phyloP scores from a whole-genome alignment of 2,329 filamentous ascomycete species.

The Dactylellina sp. region DNA sequence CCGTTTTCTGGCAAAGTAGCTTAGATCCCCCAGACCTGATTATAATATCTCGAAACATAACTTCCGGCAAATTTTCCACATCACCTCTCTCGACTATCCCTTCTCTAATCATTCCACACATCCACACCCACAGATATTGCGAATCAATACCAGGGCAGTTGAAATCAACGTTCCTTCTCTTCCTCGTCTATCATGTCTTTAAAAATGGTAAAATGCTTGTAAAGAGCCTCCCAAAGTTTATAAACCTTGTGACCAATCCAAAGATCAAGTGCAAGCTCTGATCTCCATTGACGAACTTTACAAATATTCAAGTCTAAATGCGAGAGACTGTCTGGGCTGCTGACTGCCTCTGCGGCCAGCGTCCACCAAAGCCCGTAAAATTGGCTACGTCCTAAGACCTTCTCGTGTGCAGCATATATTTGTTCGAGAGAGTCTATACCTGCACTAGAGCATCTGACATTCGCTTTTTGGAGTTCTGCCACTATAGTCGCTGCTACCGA shows the following conservation, averaged over 20 bases:
- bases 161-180: conserved; percentile 22
- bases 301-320: conserved; percentile 4
- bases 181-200: conserved; percentile 25
- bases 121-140: conserved; percentile 9
- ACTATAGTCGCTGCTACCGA: conserved; percentile 27
- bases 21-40: no score
- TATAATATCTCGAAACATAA: conserved; percentile 29
- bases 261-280: background rate
- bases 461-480: conserved; percentile 21
- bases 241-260: conserved; percentile 8
- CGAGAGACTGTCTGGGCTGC: conserved; percentile 2
- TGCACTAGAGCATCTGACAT: conserved; percentile 9
- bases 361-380: background rate
- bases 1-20: no score
- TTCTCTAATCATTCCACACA: background rate
- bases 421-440: conserved; percentile 12
- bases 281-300: conserved; percentile 19
- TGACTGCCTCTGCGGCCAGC: background rate
- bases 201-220: conserved; percentile 15
- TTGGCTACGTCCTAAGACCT: conserved; percentile 11
- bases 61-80: conserved; percentile 19
- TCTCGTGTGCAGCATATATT: conserved; percentile 8
- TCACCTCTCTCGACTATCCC: conserved; percentile 17
- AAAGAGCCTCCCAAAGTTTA: conserved; percentile 27
- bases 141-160: background rate